Conservation (phyloP, 306 rosid species). For the Ochetophila trinervis region DNA sequence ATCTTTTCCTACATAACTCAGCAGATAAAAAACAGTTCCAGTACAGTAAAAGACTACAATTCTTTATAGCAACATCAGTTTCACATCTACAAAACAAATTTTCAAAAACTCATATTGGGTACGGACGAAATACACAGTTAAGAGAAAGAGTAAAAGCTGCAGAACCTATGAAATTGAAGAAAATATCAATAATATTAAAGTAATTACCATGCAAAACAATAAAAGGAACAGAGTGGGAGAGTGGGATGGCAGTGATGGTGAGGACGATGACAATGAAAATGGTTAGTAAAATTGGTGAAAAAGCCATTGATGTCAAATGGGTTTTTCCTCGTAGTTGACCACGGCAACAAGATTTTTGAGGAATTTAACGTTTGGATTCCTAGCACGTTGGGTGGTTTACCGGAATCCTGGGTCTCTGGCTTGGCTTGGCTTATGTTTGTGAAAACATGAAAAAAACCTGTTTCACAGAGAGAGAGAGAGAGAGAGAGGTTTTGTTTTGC, state of each 20-base stretch:
- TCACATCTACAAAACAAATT: background rate
- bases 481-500: no score
- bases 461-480: no score
- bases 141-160: background rate
- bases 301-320: slow-evolving; percentile 26
- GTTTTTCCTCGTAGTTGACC: background rate
- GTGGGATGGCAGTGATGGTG: slow-evolving; percentile 24
- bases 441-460: no score
- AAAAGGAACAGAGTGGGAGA: slow-evolving; percentile 48
- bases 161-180: slow-evolving; percentile 6
- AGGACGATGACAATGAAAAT: slow-evolving; percentile 18
- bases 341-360: background rate
- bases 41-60: no score
- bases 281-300: slow-evolving; percentile 4
- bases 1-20: no score
- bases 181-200: background rate
- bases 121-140: no score
- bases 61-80: no score
- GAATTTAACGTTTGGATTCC: slow-evolving; percentile 5
- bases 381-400: background rate
- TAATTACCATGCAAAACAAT: slow-evolving; percentile 52
- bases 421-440: no score
- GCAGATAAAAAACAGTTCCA: no score
- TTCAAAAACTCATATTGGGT: background rate
- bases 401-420: background rate